Base-by-base conservation (phyloP, 2,329 filamentous ascomycete species). In the Colletotrichum kahawae region DNA sequence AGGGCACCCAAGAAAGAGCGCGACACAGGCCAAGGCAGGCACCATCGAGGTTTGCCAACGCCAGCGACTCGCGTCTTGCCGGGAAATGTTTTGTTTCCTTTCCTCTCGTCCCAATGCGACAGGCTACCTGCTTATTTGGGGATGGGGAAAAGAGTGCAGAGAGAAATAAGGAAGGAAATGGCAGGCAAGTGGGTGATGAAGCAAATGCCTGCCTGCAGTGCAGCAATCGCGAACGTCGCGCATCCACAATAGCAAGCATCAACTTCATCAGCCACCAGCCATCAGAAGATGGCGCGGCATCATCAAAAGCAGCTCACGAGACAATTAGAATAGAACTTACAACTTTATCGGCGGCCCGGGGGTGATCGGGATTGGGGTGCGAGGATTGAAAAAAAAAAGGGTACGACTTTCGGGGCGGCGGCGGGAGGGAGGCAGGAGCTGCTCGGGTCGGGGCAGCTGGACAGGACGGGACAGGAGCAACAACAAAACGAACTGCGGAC, bases 371-470 rank as follows among this genome's bases (percentile, higher is more conserved):
- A 67, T 74, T 65, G 80, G 79, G 78, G 80, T 76, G 79, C 79
- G 78, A 78, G 78, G 78, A 77, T 77, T 71, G 70, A 76, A 78
- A 67, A 76, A 78, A 67, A 74, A 79, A 74, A 74, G 70, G 70
- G 71, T 78, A 80, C 62, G 64, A 70, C 71, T 73, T 68, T 75
- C 69, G 73, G 73, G 69, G 60, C 73, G 70, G 64, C 70, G 48
- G 36, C 66, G 54, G 70, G 33, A 31, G 62, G 54, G 24, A 78
- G 73, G 75, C 78, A 78, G 78, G 80, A 82, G 81, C 82, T 82
- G 83, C 81, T 82, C 83, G 82, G 81, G 81, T 79, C 77, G 79
- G 69, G 33, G 48, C 31, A 48, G 57, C 27, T 57, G 54, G 67
- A 70, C 36, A 63, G 34, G 51, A 64, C 38, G 48, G 69, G 21